A percentile compares a stretch with the other conserved stretches of the same genome.
Conservation (phyloP, 2,329 filamentous ascomycete species). For the Periglandula ipomoeae region DNA sequence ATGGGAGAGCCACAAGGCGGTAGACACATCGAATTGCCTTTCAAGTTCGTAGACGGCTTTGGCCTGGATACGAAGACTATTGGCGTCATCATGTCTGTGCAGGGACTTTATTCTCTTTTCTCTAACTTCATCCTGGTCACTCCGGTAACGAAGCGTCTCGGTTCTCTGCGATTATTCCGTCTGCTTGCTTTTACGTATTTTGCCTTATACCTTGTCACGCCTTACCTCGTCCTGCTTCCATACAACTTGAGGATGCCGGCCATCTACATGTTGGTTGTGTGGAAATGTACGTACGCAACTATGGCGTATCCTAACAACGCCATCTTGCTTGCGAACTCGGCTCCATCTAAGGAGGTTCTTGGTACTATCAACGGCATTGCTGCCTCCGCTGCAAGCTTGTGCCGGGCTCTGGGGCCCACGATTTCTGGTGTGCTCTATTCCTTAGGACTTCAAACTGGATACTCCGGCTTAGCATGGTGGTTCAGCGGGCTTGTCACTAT, state of each 20-base stretch:
- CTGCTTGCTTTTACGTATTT: slow-evolving; percentile 77
- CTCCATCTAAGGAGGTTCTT: slow-evolving; percentile 73
- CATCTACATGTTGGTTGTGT: slow-evolving; percentile 69
- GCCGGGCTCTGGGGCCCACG: slow-evolving; percentile 79
- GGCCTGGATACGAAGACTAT: slow-evolving; percentile 75
- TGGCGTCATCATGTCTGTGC: slow-evolving; percentile 78
- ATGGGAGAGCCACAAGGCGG: slow-evolving; percentile 42
- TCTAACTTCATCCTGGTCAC: slow-evolving; percentile 82
- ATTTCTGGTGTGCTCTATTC: slow-evolving; percentile 81
- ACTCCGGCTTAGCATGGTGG: slow-evolving; percentile 92
- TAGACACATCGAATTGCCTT: slow-evolving; percentile 56
- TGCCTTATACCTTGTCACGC: slow-evolving; percentile 74
- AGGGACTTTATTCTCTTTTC: slow-evolving; percentile 83
- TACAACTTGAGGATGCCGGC: slow-evolving; percentile 60
- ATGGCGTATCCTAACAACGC: slow-evolving; percentile 86
- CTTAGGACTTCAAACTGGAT: slow-evolving; percentile 67
- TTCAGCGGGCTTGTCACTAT: slow-evolving; percentile 68
- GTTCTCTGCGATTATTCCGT: slow-evolving; percentile 73
- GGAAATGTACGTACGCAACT: slow-evolving; percentile 89
- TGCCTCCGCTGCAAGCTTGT: slow-evolving; percentile 82
- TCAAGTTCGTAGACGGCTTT: slow-evolving; percentile 84
- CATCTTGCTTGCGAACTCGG: slow-evolving; percentile 82
- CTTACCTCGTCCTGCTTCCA: slow-evolving; percentile 82
- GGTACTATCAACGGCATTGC: slow-evolving; percentile 90
- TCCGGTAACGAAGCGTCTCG: slow-evolving; percentile 62